These are phyloP conservation scores for Penicillium cosmopolitanum DNA, from an alignment of 495 filamentous ascomycete species.

Conservation along the genomic window DNA sequence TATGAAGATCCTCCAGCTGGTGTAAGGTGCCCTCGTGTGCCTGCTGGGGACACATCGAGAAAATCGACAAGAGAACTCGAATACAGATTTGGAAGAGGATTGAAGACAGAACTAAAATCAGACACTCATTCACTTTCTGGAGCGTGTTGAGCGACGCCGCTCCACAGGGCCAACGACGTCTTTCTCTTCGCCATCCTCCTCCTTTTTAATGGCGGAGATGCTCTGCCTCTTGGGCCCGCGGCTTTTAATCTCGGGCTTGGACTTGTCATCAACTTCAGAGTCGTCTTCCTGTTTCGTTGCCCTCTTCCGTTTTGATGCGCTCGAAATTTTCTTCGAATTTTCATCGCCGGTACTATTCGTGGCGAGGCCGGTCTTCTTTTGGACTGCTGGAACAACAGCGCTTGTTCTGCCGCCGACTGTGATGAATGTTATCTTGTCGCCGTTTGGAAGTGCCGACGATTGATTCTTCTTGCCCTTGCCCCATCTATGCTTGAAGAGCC, in stretches of 20 bases:
- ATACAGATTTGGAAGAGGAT: too few species aligned
- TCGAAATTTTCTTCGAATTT: conserved; percentile 21
- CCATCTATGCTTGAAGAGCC: conserved; percentile 94
- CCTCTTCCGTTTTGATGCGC: conserved; percentile 41
- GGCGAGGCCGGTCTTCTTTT: conserved; percentile 74
- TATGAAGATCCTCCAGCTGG: too few species aligned
- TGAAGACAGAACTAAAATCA: background rate
- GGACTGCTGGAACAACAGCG: conserved; percentile 79
- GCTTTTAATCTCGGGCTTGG: conserved; percentile 27
- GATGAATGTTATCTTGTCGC: conserved; percentile 78
- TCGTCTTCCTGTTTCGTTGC: conserved; percentile 39
- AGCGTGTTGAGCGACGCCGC: conserved; percentile 45
- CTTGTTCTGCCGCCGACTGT: conserved; percentile 90
- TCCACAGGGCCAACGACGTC: conserved; percentile 12
- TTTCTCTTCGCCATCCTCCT: conserved; percentile 29
- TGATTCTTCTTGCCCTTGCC: conserved; percentile 82
- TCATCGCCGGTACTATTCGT: conserved; percentile 39
- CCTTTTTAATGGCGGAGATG: conserved; percentile 27
- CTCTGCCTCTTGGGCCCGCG: conserved; percentile 27
- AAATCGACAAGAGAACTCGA: background rate
- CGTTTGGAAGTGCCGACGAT: conserved; percentile 69
- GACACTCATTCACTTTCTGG: conserved; percentile 25
- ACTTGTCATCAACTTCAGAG: conserved; percentile 28
- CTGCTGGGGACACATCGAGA: background rate
- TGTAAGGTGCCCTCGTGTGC: too few species aligned